A percentile compares a stretch with the other conserved stretches of the same genome.
Evolutionary conservation across 768 basidiomycete species (phyloP).

Genomic region (Hemileccinum rubropunctum): DNA sequence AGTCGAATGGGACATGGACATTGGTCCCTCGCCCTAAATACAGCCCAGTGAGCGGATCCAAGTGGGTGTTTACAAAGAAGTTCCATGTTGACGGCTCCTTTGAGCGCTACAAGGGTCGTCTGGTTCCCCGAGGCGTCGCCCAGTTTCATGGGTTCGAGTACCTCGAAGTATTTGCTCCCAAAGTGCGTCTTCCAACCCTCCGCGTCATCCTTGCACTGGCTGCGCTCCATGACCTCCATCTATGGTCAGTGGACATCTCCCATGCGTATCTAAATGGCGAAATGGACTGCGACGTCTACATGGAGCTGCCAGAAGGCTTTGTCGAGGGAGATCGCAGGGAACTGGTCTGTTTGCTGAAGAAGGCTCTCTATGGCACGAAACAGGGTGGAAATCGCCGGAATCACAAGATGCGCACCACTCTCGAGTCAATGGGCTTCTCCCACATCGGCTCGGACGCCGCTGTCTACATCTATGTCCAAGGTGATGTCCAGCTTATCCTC

Average conservation of each 20-base stretch:
- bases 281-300: constrained; percentile 5
- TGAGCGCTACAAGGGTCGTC: constrained; percentile 34
- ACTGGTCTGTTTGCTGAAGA: too few species aligned
- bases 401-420: constrained; percentile 16
- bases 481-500: too few species aligned
- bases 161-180: constrained; percentile 33
- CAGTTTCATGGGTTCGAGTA: constrained; percentile 35
- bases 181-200: constrained; percentile 19
- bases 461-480: too few species aligned
- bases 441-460: too few species aligned
- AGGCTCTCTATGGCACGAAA: too few species aligned
- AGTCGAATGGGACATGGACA: constrained; percentile 22
- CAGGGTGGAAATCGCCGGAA: neutral
- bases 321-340: too few species aligned
- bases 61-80: constrained; percentile 34
- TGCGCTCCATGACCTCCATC: constrained; percentile 26
- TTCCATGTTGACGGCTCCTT: constrained; percentile 26
- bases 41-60: constrained; percentile 29
- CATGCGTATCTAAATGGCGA: constrained; percentile 21
- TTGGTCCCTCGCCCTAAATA: constrained; percentile 27
- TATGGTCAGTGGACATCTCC: constrained; percentile 9
- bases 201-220: constrained; percentile 23
- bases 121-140: constrained; percentile 36
- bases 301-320: neutral
- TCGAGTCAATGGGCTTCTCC: constrained; percentile 1